phyloP scores from a whole-genome alignment of 169 alveolate species.

The Cryptosporidium baileyi region DNA sequence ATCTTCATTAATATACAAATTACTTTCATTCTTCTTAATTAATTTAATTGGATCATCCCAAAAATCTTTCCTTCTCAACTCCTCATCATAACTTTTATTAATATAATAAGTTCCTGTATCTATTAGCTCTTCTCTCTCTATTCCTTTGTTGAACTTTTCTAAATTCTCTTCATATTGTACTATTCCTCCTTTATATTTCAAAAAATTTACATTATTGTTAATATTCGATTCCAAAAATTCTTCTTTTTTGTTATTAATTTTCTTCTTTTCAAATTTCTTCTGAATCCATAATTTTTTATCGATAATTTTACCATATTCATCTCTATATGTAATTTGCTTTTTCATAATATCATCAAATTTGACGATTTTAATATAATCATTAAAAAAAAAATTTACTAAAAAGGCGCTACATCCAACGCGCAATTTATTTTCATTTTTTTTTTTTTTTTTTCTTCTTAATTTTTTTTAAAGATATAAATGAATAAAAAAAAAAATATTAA shows the following conservation, averaged over 20 bases:
- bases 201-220: neutral
- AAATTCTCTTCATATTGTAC: slow-evolving; percentile 7
- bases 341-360: too few relatives aligned
- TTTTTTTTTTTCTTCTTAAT: too few relatives aligned
- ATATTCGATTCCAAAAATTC: neutral
- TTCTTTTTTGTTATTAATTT: neutral
- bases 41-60: slow-evolving; percentile 60
- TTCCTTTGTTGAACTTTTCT: neutral
- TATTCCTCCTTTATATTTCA: slow-evolving; percentile 22
- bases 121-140: neutral
- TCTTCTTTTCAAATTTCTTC: neutral
- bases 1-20: neutral
- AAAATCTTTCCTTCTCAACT: slow-evolving; percentile 7
- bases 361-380: too few relatives aligned
- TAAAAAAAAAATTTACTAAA: too few relatives aligned
- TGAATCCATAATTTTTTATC: slow-evolving; percentile 43
- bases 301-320: slow-evolving; percentile 7
- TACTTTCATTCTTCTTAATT: neutral
- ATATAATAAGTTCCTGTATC: slow-evolving; percentile 17
- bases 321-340: neutral
- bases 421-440: too few relatives aligned
- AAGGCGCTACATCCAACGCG: too few relatives aligned
- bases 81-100: slow-evolving; percentile 16
- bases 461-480: too few relatives aligned
- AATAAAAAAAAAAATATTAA: too few relatives aligned